These are phyloP conservation scores for Vitellaria paradoxa DNA, from an alignment of 179 eudicot species.

Conservation along the genomic window DNA sequence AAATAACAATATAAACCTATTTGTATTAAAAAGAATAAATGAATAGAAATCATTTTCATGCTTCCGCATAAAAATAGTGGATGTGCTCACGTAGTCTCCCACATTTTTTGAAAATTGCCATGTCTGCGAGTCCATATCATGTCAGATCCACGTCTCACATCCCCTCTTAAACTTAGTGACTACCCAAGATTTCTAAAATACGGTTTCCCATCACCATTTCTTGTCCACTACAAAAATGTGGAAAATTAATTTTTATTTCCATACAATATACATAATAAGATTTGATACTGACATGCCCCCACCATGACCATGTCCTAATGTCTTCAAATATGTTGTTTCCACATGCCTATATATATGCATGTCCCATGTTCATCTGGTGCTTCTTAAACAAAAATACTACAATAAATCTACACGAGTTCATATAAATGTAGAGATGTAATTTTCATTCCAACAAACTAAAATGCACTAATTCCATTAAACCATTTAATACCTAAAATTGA, in stretches of 20 bases:
- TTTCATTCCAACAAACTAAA: neutral
- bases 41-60: too few relatives aligned
- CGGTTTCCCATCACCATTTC: neutral
- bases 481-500: conserved; percentile 75
- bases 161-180: neutral
- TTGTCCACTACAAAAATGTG: neutral
- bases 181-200: neutral
- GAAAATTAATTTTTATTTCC: neutral
- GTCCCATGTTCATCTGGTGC: neutral
- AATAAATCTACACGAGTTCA: neutral
- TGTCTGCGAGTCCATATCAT: too few relatives aligned
- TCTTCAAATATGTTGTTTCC: neutral
- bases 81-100: too few relatives aligned
- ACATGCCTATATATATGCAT: neutral
- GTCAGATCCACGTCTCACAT: too few relatives aligned
- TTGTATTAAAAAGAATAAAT: too few relatives aligned
- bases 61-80: too few relatives aligned
- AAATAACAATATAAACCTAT: too few relatives aligned
- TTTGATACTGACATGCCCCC: neutral
- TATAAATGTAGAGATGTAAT: neutral
- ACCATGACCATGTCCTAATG: neutral
- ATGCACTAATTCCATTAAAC: neutral
- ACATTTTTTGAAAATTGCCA: too few relatives aligned
- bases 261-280: too few relatives aligned
- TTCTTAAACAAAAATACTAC: neutral